Base-by-base conservation (phyloP, 164 flowering plant species). In the Berberis thunbergii region DNA sequence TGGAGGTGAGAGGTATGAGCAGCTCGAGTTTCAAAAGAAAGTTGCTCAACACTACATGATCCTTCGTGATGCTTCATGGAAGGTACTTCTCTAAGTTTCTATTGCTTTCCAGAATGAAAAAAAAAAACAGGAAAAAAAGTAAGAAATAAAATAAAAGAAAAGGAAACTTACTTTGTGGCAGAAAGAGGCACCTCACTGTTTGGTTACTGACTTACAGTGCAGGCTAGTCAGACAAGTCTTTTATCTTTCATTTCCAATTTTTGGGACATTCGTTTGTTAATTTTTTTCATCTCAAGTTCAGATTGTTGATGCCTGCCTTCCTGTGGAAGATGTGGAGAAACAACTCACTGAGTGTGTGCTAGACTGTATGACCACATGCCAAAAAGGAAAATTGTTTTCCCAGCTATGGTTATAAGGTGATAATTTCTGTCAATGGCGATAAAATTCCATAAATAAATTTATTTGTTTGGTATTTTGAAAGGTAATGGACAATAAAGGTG, bases 1-100 rank as follows among this genome's bases (percentile, higher is more conserved):
- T 75, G 96, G 98, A 54, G 86, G 72, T 45, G 98, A 91, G 80
- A 82, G 91, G 70, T 89, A 91, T 57, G 98, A 91, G 80, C 75
- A 84, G 71, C 86, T 89, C 55, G 96, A 89, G 63, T 91, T 91
- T 74, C 96, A 89, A 74, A 80, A 49, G 66, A 80, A 83, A 76
- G 98, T 91, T 65, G 74, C 81, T 10, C 69, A 77, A 50, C 67
- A 74, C 58, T 91, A 89, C 69, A 68, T 74, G 57, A 56, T 61
- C 7, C 94, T 91, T 49, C 71, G 62, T 60, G 96, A 87, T 80
- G 58, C 73, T 44, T 75, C 87, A 7, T 91, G 98, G 98, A 84
- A 87, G 94, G 96, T 91, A 26, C 26, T 26, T 26, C 26, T 26
- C 26, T 26, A 26, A 26, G 26, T 26, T 26, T 26, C 26, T 26